These are phyloP conservation scores for Dissophora ornata DNA, from an alignment of 192 early-diverging fungal genomes.

Conservation along the genomic window DNA sequence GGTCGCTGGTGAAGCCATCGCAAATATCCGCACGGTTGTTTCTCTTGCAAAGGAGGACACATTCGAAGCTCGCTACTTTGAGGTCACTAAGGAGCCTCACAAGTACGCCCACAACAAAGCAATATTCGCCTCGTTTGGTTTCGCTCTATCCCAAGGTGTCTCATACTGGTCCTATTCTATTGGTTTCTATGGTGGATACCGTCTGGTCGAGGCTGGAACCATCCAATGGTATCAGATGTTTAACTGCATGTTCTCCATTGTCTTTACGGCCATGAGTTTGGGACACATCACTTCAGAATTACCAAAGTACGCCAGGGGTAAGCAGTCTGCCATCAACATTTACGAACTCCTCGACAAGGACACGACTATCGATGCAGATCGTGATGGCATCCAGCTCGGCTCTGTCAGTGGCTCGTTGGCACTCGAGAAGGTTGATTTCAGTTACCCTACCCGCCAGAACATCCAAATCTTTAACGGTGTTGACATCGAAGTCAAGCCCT, in stretches of 20 bases:
- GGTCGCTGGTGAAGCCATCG: constrained; percentile 86
- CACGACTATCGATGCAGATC: constrained; percentile 72
- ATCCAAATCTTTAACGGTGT: constrained; percentile 71
- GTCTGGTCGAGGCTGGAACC: constrained; percentile 64
- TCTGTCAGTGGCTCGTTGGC: constrained; percentile 49
- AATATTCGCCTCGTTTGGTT: constrained; percentile 74
- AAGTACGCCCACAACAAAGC: constrained; percentile 71
- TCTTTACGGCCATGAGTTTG: constrained; percentile 75
- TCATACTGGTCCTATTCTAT: constrained; percentile 81
- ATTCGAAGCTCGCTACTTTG: constrained; percentile 75
- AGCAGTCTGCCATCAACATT: constrained; percentile 78
- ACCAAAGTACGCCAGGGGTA: constrained; percentile 82
- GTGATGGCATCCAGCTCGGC: constrained; percentile 47
- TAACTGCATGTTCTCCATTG: constrained; percentile 79
- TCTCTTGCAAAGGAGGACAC: constrained; percentile 77
- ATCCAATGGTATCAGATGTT: constrained; percentile 67
- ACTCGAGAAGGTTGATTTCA: constrained; percentile 62
- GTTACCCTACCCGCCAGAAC: constrained; percentile 74
- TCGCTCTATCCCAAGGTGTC: constrained; percentile 77
- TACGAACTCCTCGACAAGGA: constrained; percentile 78
- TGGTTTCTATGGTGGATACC: constrained; percentile 79
- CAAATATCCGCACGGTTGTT: constrained; percentile 88
- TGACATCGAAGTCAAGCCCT: constrained; percentile 59
- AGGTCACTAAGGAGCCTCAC: constrained; percentile 76
- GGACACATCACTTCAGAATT: constrained; percentile 76